Evolutionary conservation across 1,139 yeast genomes (phyloP), one percentile per base, ranked within the genome.

Genomic region (Debaryomyces sp.): DNA sequence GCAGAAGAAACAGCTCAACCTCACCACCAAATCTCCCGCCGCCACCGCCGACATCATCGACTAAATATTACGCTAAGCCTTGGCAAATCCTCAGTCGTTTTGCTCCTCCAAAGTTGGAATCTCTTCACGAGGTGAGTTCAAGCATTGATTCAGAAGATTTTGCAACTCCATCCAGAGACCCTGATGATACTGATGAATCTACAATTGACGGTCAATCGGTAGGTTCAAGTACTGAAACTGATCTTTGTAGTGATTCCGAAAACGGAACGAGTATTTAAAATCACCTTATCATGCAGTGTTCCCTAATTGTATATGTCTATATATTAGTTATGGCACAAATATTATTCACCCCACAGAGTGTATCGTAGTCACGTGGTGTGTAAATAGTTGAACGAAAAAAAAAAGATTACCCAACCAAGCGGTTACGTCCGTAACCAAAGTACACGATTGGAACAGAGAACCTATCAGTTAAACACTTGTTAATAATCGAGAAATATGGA

Each of bases 51-150:
- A 35, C 42, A 8, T 36, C 42, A 7, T 34, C 34, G 3, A 8
- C 44, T n/a, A 40, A 41, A 13, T 49, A 47, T 37, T 60, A 56
- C 41, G 42, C 61, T 13, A 56, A 59, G 42, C 71, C 71, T 13
- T 67, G 66, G 68, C 67, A 65, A 39, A 63, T 66, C 1, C 57
- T 67, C 37, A 62, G 63, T 51, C 60, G 60, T 39, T 59, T 56
- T 44, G 59, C 61, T 9, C 47, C 55, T 15, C 35, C 32, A 2
- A 41, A 41, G 8, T 44, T 12, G 27, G 39, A 22, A 15, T 33
- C 40, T 24, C 26, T 39, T 27, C 21, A 51, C 21, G 61, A 59
- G 18, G 48, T 66, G 35, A 65, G 71, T 49, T 55, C 58, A 18
- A 67, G 71, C 43, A 62, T 67, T 39, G 72, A 68, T 49, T 61